Evolutionary conservation across 1,139 yeast species (phyloP).

Genomic region (Wickerhamiella infanticola): DNA sequence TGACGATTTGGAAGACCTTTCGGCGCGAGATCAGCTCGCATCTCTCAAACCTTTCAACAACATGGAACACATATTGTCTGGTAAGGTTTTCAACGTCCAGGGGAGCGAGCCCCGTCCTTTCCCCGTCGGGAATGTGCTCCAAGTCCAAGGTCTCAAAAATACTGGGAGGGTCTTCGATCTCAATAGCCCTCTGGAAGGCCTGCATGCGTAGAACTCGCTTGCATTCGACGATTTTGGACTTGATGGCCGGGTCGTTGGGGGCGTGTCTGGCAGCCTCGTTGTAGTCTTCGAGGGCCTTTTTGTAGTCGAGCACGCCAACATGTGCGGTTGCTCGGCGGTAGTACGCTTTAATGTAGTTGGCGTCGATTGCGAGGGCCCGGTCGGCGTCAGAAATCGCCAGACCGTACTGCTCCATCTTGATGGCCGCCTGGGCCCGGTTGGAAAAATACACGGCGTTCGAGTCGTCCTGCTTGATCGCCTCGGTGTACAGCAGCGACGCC

Average conservation of each 20-base stretch:
- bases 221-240: slow-evolving; percentile 48
- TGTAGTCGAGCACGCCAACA: slow-evolving; percentile 61
- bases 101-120: slow-evolving; percentile 30
- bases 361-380: slow-evolving; percentile 51
- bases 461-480: slow-evolving; percentile 59
- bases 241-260: slow-evolving; percentile 60
- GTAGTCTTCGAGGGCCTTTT: slow-evolving; percentile 60
- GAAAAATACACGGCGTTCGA: slow-evolving; percentile 62
- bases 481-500: slow-evolving; percentile 57
- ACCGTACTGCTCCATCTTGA: slow-evolving; percentile 77
- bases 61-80: slow-evolving; percentile 41
- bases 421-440: slow-evolving; percentile 82
- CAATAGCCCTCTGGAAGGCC: slow-evolving; percentile 80
- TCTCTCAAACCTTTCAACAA: slow-evolving; percentile 53
- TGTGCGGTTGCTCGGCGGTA: slow-evolving; percentile 71
- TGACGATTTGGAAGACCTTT: slow-evolving; percentile 70
- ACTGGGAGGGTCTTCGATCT: slow-evolving; percentile 41
- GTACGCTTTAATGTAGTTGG: slow-evolving; percentile 58
- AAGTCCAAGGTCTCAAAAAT: slow-evolving; percentile 34
- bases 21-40: slow-evolving; percentile 66
- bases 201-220: slow-evolving; percentile 51
- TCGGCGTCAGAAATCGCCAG: slow-evolving; percentile 67
- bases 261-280: slow-evolving; percentile 43
- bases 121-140: slow-evolving; percentile 32
- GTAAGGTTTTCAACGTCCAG: slow-evolving; percentile 21